A percentile compares a stretch with the other conserved stretches of the same genome.
Conservation (phyloP, 78 protist genomes). For the Emiliania huxleyi region DNA sequence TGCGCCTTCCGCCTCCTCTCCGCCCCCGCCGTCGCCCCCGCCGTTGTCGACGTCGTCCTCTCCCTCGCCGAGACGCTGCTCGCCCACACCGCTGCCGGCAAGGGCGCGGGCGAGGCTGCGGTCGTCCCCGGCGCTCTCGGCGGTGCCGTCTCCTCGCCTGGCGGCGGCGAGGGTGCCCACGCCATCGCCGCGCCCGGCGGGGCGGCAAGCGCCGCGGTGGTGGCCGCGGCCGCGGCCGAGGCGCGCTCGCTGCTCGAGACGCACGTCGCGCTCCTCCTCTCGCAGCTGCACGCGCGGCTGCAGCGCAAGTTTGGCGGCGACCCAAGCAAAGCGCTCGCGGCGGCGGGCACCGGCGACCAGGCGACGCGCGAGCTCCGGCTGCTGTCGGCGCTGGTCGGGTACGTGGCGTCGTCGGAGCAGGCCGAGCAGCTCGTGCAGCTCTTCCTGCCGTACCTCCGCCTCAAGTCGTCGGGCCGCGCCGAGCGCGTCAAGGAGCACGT, state of each 20-base stretch:
- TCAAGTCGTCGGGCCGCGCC: not conserved
- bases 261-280: not conserved
- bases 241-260: not conserved
- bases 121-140: no score
- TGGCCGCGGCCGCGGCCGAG: no score
- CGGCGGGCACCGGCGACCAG: not conserved
- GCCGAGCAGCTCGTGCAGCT: not conserved
- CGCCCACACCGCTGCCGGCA: not conserved
- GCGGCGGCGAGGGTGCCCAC: no score
- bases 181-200: no score
- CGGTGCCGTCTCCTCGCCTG: no score
- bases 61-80: not conserved
- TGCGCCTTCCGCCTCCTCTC: not conserved
- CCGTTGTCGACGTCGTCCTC: not conserved
- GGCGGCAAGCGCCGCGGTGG: no score
- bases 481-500: not conserved
- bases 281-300: not conserved
- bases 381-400: not conserved
- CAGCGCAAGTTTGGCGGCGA: not conserved
- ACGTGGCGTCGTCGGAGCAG: not conserved
- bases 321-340: not conserved
- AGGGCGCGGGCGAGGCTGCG: not conserved
- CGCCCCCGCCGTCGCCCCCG: not conserved
- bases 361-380: constrained; percentile 2
- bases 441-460: not conserved